Conservation (phyloP, 345 rosid genomes). For the Salix arbutifolia region DNA sequence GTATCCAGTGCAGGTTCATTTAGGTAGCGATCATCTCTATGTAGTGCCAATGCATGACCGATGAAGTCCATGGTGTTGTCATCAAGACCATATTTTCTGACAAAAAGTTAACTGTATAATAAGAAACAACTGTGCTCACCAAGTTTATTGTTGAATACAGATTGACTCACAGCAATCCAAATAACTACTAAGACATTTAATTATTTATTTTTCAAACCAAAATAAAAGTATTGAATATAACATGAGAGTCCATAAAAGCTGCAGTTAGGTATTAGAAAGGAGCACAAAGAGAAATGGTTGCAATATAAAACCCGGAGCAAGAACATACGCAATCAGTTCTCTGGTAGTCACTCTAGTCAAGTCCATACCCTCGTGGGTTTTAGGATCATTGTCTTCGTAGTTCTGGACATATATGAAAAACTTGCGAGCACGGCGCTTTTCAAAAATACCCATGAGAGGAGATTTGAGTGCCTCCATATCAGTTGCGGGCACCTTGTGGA, state of each 20-base stretch:
- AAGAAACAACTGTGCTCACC: not conserved
- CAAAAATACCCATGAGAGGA: conserved; percentile 97
- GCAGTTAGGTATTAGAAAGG: not conserved
- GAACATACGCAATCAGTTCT: conserved; percentile 76
- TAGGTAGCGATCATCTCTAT: conserved; percentile 76
- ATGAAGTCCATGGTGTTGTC: conserved; percentile 87
- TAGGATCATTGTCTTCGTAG: conserved; percentile 73
- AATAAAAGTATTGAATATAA: not conserved
- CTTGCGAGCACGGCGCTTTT: conserved; percentile 94
- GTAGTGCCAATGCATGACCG: conserved; percentile 96
- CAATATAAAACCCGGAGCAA: conserved; percentile 3
- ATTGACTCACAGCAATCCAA: not conserved
- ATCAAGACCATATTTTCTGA: conserved; percentile 86
- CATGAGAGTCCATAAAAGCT: not conserved
- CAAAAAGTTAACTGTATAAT: conserved; percentile 7
- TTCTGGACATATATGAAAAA: conserved; percentile 86
- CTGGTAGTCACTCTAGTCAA: conserved; percentile 77
- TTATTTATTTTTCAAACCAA: not conserved
- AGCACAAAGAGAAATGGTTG: not conserved
- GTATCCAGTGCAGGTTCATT: conserved; percentile 89
- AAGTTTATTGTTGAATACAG: not conserved
- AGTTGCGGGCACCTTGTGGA: conserved; percentile 94
- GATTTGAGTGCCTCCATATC: conserved; percentile 94
- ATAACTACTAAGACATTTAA: not conserved
- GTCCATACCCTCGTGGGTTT: conserved; percentile 93